Evolutionary conservation across 768 basidiomycete species (phyloP), one percentile per base, ranked within the genome.

Genomic region (Tubosaeta sp.): DNA sequence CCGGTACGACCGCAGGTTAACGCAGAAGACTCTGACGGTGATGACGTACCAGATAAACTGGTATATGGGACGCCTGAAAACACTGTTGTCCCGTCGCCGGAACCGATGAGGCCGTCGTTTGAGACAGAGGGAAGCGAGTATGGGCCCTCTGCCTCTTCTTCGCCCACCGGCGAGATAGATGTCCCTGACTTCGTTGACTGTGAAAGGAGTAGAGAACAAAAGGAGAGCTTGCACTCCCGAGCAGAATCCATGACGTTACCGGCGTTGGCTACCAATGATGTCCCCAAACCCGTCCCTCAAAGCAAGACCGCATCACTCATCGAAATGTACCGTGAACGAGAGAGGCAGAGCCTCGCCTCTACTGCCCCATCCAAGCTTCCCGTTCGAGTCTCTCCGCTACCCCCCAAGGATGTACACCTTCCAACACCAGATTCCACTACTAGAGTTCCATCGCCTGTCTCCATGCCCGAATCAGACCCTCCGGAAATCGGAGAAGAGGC

Each of bases 241-340:
- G 60, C 62, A 5, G 69, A 71, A 47, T 64, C 67, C 5, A 59
- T 48, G 46, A 66, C 68, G n/a, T 54, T 71, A 26, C 69, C 67
- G 1, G 42, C 51, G 25, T 53, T 53, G 25, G 12, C 46, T 39
- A 48, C 39, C 31, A 35, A 58, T 13, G 57, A 68, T 33, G 31
- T 37, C 13, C 38, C 50, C 12, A 56, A 62, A 37, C 46, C 65
- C 43, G 47, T 60, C 16, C 52, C 72, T 13, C 69, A 72, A 34
- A 83, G 82, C 72, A 86, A 84, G 71, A 89, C 88, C 1, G 83
- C 86, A 4, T 80, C 84, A 2, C 74, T 92, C 46, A 92, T 91
- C 59, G 88, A 91, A 66, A 87, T 92, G 87, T 92, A 90, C 60
- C 81, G 88, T 46, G 85, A 91, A 70, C 61, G 64, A 62, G 87